phyloP scores from a whole-genome alignment of 257 asterid genomes.

The Henckelia pumila region DNA sequence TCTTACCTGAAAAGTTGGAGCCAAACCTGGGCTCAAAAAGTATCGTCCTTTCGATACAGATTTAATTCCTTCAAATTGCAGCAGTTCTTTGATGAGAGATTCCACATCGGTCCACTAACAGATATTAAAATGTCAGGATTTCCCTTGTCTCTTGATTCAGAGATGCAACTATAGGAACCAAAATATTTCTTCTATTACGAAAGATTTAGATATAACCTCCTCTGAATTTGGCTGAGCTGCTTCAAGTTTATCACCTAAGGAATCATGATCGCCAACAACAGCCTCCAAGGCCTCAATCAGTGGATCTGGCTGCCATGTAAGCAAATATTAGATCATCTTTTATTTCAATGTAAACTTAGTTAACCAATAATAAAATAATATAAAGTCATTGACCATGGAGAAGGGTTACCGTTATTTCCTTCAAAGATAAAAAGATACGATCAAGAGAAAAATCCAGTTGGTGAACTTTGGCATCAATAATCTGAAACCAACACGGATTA shows the following conservation, averaged over 20 bases:
- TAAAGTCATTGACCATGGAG: conserved; percentile 8
- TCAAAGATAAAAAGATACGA: conserved; percentile 85
- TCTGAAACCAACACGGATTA: conserved; percentile 41
- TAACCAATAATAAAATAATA: conserved; percentile 13
- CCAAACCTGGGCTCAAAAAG: conserved; percentile 92
- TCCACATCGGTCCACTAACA: conserved; percentile 88
- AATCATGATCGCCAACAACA: conserved; percentile 66
- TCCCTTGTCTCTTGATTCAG: background rate
- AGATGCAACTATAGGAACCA: conserved; percentile 1
- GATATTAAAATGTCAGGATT: conserved; percentile 10
- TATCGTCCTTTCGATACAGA: conserved; percentile 82
- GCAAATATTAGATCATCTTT: conserved; percentile 14
- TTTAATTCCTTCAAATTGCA: conserved; percentile 65
- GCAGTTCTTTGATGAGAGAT: conserved; percentile 65
- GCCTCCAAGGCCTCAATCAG: conserved; percentile 79
- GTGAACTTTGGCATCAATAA: conserved; percentile 89
- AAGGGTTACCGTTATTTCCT: conserved; percentile 67
- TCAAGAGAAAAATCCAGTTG: conserved; percentile 83
- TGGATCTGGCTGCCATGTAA: conserved; percentile 81
- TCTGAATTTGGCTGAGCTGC: conserved; percentile 61
- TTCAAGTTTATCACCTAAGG: conserved; percentile 63
- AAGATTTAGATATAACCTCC: conserved; percentile 36
- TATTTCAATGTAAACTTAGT: conserved; percentile 17
- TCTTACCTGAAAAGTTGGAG: conserved; percentile 90
- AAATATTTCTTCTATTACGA: conserved; percentile 3